Conservation (phyloP, 768 basidiomycete species). For the Phanerochaete carnosa region DNA sequence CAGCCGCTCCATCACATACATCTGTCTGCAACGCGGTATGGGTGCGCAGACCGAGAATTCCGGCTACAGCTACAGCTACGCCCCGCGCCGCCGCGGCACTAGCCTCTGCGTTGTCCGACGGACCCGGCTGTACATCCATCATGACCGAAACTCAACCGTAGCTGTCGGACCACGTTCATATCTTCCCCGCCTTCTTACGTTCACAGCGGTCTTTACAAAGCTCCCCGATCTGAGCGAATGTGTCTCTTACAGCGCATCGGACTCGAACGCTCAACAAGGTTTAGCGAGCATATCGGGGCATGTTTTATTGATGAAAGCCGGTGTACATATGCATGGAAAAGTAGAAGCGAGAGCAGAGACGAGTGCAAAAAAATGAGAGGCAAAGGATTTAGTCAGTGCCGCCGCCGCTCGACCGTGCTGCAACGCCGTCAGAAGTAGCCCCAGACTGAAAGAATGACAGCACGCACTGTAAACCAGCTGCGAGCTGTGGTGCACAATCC, state of each 20-base stretch:
- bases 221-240: neutral
- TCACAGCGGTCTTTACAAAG: neutral
- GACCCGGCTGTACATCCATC: neutral
- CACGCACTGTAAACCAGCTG: conserved; percentile 95
- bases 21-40: neutral
- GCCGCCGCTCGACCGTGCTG: conserved; percentile 43
- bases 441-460: conserved; percentile 2
- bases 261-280: neutral
- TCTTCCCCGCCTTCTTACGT: neutral
- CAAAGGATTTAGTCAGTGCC: conserved; percentile 34
- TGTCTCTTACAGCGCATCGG: neutral
- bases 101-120: neutral
- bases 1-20: neutral
- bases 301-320: conserved; percentile 27
- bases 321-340: conserved; percentile 35
- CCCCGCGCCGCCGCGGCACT: neutral
- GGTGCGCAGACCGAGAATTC: neutral
- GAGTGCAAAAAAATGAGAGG: conserved; percentile 11
- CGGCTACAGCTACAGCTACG: neutral
- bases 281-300: conserved; percentile 23
- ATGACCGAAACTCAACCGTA: neutral
- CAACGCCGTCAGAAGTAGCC: neutral
- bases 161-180: neutral
- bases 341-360: conserved; percentile 20
- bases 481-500: conserved; percentile 91